These are phyloP conservation scores for Phallus indusiatus DNA, from an alignment of 768 basidiomycete genomes.

Conservation along the genomic window DNA sequence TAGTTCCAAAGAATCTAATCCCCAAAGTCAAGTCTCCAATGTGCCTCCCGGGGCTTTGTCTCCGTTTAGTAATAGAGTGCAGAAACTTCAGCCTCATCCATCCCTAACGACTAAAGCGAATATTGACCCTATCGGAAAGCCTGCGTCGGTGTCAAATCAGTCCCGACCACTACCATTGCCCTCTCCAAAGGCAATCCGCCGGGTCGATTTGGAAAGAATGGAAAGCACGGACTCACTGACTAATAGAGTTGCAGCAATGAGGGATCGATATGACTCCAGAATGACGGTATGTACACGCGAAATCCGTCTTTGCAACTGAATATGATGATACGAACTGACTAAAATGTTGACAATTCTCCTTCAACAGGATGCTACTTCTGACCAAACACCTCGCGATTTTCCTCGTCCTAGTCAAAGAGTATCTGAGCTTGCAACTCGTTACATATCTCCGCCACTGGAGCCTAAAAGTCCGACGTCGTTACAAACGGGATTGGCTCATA, in stretches of 20 bases:
- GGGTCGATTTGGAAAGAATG: conserved; percentile 23
- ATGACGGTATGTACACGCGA: conserved; percentile 31
- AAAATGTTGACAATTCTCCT: background rate
- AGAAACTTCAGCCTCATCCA: too few relatives aligned
- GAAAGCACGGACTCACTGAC: conserved; percentile 45
- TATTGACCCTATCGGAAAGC: background rate
- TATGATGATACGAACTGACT: background rate
- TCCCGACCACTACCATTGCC: background rate
- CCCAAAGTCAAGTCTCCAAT: too few relatives aligned
- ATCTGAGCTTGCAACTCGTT: conserved; percentile 52
- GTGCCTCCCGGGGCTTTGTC: too few relatives aligned
- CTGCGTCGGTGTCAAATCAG: background rate
- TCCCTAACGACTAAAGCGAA: background rate
- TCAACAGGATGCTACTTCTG: conserved; percentile 37
- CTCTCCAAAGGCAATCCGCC: conserved; percentile 18
- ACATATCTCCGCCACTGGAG: conserved; percentile 32
- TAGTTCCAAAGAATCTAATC: too few relatives aligned
- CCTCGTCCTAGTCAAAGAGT: conserved; percentile 51
- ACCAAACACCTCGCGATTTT: conserved; percentile 50
- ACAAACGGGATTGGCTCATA: background rate
- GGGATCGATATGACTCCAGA: conserved; percentile 47
- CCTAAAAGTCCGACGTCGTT: conserved; percentile 16
- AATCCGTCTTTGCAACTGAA: background rate
- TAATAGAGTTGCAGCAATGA: conserved; percentile 59
- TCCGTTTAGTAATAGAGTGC: too few relatives aligned